Percentiles rank a stretch among this genome's conserved stretches.
Conservation (phyloP, 768 basidiomycete genomes). For the Symmetrospora coprosmae region DNA sequence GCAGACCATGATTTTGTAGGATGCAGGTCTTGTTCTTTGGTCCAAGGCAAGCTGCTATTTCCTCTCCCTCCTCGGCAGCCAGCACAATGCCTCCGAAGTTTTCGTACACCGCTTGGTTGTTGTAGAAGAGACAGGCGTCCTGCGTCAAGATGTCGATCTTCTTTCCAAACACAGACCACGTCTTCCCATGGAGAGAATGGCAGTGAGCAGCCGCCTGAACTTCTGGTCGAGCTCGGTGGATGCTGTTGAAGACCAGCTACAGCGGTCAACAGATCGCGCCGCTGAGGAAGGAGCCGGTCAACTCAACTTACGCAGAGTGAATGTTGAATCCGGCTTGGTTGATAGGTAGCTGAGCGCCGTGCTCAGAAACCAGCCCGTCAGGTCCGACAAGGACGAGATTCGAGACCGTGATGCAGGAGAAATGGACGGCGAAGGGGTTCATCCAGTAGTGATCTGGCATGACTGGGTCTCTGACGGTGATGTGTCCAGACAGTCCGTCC, state of each 20-base stretch:
- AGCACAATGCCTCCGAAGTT: conserved; percentile 31
- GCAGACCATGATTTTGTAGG: conserved; percentile 29
- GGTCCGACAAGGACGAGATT: conserved; percentile 28
- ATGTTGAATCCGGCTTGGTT: conserved; percentile 30
- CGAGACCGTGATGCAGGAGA: conserved; percentile 23
- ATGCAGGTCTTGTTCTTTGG: conserved; percentile 26
- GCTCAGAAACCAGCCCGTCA: conserved; percentile 18
- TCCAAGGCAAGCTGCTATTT: conserved; percentile 28
- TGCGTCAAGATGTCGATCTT: conserved; percentile 28
- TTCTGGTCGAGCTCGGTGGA: conserved; percentile 29
- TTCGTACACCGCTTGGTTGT: conserved; percentile 27
- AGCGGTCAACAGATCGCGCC: too few relatives aligned
- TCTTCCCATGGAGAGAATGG: conserved; percentile 26
- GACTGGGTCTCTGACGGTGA: conserved; percentile 22
- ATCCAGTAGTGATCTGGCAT: conserved; percentile 27
- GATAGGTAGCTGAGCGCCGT: conserved; percentile 29
- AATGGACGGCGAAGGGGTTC: conserved; percentile 30
- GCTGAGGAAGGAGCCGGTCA: too few relatives aligned
- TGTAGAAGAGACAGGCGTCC: conserved; percentile 29
- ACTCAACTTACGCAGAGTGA: conserved; percentile 19
- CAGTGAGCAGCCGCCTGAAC: conserved; percentile 28
- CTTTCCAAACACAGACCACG: conserved; percentile 24
- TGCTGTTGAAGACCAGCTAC: neutral
- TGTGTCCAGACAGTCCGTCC: conserved; percentile 25
- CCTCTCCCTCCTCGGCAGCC: conserved; percentile 28